A percentile compares a stretch with the other conserved stretches of the same genome.
phyloP scores from a whole-genome alignment of 495 filamentous ascomycete genomes.

The Haplographium delicatum region DNA sequence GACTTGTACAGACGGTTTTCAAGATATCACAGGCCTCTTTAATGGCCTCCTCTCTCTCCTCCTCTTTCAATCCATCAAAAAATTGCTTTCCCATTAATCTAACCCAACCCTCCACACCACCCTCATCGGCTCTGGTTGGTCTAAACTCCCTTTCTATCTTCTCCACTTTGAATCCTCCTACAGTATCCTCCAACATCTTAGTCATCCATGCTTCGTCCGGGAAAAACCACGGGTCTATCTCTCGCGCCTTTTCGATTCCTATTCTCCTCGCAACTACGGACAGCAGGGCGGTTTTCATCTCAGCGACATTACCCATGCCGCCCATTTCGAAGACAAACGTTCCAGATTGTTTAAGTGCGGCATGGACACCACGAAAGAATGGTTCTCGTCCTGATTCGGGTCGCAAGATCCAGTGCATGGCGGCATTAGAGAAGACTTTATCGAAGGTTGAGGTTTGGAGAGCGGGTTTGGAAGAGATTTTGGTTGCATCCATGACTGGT shows the following conservation, averaged over 20 bases:
- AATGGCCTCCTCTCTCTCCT: slow-evolving; percentile 48
- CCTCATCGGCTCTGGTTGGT: slow-evolving; percentile 49
- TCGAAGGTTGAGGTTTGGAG: slow-evolving; percentile 36
- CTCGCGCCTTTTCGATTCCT: slow-evolving; percentile 39
- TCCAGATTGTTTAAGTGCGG: slow-evolving; percentile 51
- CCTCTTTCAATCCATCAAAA: slow-evolving; percentile 43
- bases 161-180: slow-evolving; percentile 54
- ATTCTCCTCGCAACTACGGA: slow-evolving; percentile 48
- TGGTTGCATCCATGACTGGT: slow-evolving; percentile 16
- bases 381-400: slow-evolving; percentile 22
- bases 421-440: slow-evolving; percentile 75
- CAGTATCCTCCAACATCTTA: slow-evolving; percentile 40
- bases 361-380: slow-evolving; percentile 43
- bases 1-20: slow-evolving; percentile 45
- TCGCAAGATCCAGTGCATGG: slow-evolving; percentile 71
- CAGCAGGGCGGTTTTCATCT: slow-evolving; percentile 55
- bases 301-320: slow-evolving; percentile 62
- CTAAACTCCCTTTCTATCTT: slow-evolving; percentile 58
- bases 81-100: slow-evolving; percentile 56
- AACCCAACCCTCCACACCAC: slow-evolving; percentile 69
- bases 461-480: slow-evolving; percentile 9
- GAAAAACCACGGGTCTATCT: slow-evolving; percentile 67
- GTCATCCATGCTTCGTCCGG: slow-evolving; percentile 50
- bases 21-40: slow-evolving; percentile 53
- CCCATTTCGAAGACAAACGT: slow-evolving; percentile 69